These are phyloP conservation scores for Daldinia childiae DNA, from an alignment of 495 filamentous ascomycete genomes.

Conservation along the genomic window DNA sequence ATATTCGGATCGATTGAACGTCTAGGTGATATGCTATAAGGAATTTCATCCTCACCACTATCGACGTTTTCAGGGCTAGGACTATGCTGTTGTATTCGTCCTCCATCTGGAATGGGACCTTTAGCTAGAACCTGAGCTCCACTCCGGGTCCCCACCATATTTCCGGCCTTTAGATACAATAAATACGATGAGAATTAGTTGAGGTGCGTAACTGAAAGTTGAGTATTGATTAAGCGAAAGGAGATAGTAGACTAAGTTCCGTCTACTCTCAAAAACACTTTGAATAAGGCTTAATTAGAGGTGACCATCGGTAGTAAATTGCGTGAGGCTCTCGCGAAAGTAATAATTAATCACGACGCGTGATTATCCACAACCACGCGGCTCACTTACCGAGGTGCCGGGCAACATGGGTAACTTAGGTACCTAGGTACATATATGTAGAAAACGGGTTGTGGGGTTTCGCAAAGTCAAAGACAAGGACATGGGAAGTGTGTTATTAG, in stretches of 20 bases:
- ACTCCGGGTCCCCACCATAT: conserved; percentile 34
- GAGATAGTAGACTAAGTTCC: not conserved
- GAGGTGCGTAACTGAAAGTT: not conserved
- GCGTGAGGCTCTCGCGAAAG: not conserved
- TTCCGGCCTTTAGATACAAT: not conserved
- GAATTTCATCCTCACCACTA: conserved; percentile 23
- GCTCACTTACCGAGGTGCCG: not conserved
- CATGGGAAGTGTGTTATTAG: too few species aligned
- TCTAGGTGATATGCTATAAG: conserved; percentile 11
- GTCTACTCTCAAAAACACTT: not conserved
- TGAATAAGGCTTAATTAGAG: not conserved
- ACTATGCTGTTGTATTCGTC: conserved; percentile 1
- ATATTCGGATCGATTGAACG: not conserved
- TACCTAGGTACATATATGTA: not conserved
- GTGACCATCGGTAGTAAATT: not conserved
- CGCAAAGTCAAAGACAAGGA: not conserved
- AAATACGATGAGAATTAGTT: not conserved
- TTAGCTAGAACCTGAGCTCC: conserved; percentile 11
- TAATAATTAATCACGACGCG: not conserved
- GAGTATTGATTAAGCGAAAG: not conserved
- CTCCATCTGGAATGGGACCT: not conserved
- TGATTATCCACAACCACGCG: not conserved
- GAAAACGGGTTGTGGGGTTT: not conserved
- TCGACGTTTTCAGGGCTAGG: conserved; percentile 30
- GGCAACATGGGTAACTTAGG: too few species aligned